Percentiles rank a stretch among this genome's conserved stretches.
Conservation (phyloP, 75 land plant genomes). For the Cunninghamia lanceolata region DNA sequence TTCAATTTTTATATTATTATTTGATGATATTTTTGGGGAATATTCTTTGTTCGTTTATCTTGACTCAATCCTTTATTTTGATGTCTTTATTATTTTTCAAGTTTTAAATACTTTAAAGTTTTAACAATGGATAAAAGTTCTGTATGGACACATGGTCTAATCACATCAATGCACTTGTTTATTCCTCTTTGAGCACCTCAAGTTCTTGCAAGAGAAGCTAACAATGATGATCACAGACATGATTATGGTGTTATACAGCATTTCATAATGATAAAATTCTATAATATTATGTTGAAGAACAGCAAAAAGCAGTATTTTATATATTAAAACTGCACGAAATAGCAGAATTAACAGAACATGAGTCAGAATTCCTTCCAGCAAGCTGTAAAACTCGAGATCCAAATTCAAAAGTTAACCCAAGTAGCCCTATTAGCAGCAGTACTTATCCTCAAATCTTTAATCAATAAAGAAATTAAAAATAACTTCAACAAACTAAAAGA, state of each 20-base stretch:
- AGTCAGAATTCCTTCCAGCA: no score
- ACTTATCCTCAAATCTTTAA: no score
- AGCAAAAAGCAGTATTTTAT: no score
- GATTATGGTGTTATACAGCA: background rate
- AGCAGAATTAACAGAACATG: no score
- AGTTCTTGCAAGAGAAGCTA: background rate
- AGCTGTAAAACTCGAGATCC: no score
- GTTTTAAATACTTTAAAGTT: background rate
- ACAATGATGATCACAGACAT: background rate
- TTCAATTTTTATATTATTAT: background rate
- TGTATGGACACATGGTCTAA: background rate
- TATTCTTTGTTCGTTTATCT: background rate
- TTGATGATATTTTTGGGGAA: background rate
- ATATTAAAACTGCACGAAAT: no score
- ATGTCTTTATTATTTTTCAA: background rate
- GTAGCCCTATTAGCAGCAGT: no score
- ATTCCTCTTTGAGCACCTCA: background rate
- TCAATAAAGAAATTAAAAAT: no score
- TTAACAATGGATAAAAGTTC: background rate
- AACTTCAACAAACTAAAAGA: no score
- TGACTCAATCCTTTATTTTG: background rate
- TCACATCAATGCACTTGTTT: background rate
- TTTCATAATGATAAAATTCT: background rate
- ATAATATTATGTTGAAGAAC: no score
- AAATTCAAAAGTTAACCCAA: no score